Evolutionary conservation across 352 stramenopile species (phyloP).

Genomic region (Phytopythium delawarense): DNA sequence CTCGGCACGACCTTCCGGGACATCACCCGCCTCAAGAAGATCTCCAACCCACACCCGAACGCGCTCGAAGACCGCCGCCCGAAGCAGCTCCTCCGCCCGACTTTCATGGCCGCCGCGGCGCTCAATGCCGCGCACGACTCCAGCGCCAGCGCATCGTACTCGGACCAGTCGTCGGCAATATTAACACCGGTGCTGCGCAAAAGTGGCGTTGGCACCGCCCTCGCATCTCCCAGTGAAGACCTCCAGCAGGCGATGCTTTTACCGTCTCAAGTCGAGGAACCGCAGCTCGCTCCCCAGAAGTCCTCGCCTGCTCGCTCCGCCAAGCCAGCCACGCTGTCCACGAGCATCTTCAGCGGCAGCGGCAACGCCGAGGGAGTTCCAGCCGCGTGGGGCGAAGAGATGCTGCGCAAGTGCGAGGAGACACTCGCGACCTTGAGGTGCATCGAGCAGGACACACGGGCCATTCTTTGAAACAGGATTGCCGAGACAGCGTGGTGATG

Average conservation of each 20-base stretch:
- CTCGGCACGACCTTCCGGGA: constrained; percentile 51
- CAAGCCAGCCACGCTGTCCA: not conserved
- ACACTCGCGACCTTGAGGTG: constrained; percentile 36
- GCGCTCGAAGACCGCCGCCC: constrained; percentile 16
- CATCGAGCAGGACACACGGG: constrained; percentile 35
- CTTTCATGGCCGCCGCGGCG: not conserved
- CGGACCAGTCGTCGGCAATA: not conserved
- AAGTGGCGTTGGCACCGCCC: not conserved
- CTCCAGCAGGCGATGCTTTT: not conserved
- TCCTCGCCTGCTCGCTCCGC: not conserved
- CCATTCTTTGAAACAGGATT: constrained; percentile 6
- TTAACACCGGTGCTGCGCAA: not conserved
- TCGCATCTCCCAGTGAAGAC: not conserved
- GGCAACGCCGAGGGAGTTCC: not conserved
- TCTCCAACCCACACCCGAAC: constrained; percentile 31
- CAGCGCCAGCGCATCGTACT: not conserved
- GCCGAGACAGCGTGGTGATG: too few species aligned
- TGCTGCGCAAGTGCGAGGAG: constrained; percentile 41
- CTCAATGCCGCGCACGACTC: not conserved
- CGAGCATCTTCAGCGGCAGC: not conserved
- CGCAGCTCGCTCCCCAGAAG: not conserved
- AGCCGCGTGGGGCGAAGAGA: constrained; percentile 28
- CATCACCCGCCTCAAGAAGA: constrained; percentile 51
- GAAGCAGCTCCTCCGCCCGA: not conserved
- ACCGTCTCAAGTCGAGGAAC: constrained; percentile 3